These are phyloP conservation scores for Neofusicoccum laricinum DNA, from an alignment of 2,329 filamentous ascomycete species.

Conservation along the genomic window DNA sequence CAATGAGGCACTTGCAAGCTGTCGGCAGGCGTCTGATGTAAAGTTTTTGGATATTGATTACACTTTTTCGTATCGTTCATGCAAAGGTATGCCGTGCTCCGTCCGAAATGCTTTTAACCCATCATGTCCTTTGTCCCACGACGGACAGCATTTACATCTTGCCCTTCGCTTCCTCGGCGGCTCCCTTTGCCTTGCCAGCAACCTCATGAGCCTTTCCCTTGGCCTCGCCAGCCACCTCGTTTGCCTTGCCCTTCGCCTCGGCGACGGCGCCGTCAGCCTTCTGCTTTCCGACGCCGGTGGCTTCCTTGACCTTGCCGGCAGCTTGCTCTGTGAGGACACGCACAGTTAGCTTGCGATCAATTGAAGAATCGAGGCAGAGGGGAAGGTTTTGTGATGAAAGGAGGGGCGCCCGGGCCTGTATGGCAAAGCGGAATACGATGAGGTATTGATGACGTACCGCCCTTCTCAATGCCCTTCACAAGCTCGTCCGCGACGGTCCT, in stretches of 20 bases:
- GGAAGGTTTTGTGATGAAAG: too few relatives aligned
- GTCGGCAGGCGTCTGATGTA: too few relatives aligned
- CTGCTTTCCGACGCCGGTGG: constrained; percentile 40
- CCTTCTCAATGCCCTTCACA: constrained; percentile 62
- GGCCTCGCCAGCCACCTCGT: constrained; percentile 43
- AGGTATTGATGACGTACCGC: constrained; percentile 47
- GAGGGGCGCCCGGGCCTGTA: not conserved
- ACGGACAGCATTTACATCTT: constrained; percentile 16
- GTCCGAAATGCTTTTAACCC: not conserved
- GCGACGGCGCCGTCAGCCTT: constrained; percentile 29
- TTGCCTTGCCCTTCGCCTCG: constrained; percentile 39
- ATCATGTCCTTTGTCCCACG: not conserved
- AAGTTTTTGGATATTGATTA: not conserved
- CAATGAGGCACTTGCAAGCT: too few relatives aligned
- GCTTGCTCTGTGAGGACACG: constrained; percentile 46
- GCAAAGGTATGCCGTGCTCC: not conserved
- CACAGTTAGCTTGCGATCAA: not conserved
- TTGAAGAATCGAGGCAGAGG: not conserved
- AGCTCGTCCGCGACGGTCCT: constrained; percentile 53
- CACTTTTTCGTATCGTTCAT: not conserved
- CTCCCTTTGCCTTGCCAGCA: constrained; percentile 46
- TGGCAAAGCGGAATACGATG: not conserved
- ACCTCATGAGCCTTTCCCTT: constrained; percentile 44
- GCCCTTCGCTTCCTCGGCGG: constrained; percentile 36
- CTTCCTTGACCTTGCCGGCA: constrained; percentile 41